Evolutionary conservation across 768 basidiomycete genomes (phyloP).

Genomic region (Gymnopilus dilepis): DNA sequence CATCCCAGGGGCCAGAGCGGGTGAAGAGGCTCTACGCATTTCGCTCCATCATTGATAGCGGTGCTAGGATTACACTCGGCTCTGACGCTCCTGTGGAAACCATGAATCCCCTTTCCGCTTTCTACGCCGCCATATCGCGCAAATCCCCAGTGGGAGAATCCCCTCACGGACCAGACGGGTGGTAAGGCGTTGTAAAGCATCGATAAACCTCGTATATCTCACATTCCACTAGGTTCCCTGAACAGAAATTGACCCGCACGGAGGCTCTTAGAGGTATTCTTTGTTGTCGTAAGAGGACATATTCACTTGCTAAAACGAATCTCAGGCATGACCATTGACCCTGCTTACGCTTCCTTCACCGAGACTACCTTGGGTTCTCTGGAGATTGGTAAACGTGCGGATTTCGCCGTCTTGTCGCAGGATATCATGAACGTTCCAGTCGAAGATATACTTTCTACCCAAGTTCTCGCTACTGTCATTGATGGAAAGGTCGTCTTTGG

Average conservation of each 20-base stretch:
- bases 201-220: background rate
- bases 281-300: background rate
- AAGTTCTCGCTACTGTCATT: constrained; percentile 76
- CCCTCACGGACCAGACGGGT: constrained; percentile 84
- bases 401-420: constrained; percentile 83
- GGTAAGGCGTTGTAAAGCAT: constrained; percentile 50
- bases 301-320: background rate
- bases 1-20: constrained; percentile 73
- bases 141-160: constrained; percentile 71
- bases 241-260: constrained; percentile 72
- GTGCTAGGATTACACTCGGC: constrained; percentile 76
- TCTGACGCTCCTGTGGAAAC: constrained; percentile 92
- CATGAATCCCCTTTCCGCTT: constrained; percentile 82
- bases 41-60: constrained; percentile 68
- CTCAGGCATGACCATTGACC: constrained; percentile 84
- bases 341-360: constrained; percentile 87
- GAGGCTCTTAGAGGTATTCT: constrained; percentile 75
- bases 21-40: constrained; percentile 90
- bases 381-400: constrained; percentile 78
- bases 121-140: constrained; percentile 88
- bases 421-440: constrained; percentile 77
- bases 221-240: constrained; percentile 68
- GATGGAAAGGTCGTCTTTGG: constrained; percentile 66
- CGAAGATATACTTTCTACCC: constrained; percentile 65
- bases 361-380: constrained; percentile 79